Evolutionary conservation across 306 rosid species (phyloP).

Genomic region (Lupinus albus): DNA sequence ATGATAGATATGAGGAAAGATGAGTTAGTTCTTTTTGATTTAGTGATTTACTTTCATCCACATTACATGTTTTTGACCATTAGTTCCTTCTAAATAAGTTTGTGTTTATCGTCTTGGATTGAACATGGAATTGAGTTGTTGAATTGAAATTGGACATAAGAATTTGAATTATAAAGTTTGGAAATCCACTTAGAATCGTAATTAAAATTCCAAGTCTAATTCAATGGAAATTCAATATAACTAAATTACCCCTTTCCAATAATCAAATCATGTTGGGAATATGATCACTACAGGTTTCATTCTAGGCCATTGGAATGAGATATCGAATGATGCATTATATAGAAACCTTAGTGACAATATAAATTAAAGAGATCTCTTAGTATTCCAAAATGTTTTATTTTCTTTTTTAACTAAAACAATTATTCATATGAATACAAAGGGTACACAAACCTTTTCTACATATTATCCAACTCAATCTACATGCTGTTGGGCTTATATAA

Average conservation of each 20-base stretch:
- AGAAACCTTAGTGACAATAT: constrained; percentile 24
- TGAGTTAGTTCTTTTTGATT: constrained; percentile 35
- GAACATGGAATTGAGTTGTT: no score
- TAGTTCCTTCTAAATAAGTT: constrained; percentile 1
- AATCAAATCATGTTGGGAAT: constrained; percentile 23
- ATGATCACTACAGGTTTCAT: constrained; percentile 23
- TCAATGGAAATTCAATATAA: no score
- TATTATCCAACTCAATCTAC: no score
- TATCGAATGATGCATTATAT: neutral
- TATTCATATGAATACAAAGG: no score
- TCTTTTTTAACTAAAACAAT: no score
- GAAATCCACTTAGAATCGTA: no score
- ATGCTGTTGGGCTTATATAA: no score
- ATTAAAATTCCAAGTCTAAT: no score
- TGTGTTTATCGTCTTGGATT: no score
- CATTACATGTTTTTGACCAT: constrained; percentile 42
- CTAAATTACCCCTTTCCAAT: neutral
- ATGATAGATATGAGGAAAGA: constrained; percentile 6
- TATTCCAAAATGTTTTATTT: neutral
- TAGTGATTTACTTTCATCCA: constrained; percentile 44
- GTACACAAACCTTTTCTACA: no score
- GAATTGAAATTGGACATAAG: no score
- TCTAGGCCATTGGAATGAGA: constrained; percentile 36
- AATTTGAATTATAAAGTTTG: no score
- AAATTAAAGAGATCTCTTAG: constrained; percentile 12